A percentile compares a stretch with the other conserved stretches of the same genome.
Evolutionary conservation across 352 stramenopile genomes (phyloP).

Genomic region (Sclerospora graminicola): DNA sequence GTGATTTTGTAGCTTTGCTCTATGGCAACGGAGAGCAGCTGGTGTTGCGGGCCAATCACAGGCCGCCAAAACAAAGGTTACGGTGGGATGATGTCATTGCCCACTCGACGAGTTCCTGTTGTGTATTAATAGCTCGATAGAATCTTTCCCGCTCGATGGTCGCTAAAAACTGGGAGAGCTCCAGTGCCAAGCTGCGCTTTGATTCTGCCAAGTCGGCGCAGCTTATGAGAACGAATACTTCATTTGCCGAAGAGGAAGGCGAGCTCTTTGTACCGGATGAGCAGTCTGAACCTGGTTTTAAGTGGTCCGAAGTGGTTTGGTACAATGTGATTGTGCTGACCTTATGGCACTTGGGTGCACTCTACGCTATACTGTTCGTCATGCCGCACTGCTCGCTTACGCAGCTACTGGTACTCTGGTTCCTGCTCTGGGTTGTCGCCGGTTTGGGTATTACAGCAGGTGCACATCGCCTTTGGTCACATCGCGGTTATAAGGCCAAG

Average conservation of each 20-base stretch:
- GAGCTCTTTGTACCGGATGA: constrained; percentile 27
- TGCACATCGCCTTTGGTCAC: constrained; percentile 95
- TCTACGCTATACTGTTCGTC: constrained; percentile 64
- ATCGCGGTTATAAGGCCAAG: constrained; percentile 93
- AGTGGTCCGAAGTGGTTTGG: constrained; percentile 74
- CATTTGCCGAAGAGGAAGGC: constrained; percentile 18
- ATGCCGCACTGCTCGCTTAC: constrained; percentile 31
- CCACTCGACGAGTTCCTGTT: constrained; percentile 14
- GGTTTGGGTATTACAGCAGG: constrained; percentile 96
- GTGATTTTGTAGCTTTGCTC: no score
- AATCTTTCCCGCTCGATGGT: constrained; percentile 3
- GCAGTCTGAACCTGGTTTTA: constrained; percentile 25
- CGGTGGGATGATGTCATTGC: constrained; percentile 8
- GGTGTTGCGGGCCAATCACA: constrained; percentile 4
- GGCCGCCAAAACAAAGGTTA: not conserved
- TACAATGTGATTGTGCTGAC: constrained; percentile 69
- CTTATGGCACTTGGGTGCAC: constrained; percentile 57
- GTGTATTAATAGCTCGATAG: constrained; percentile 6
- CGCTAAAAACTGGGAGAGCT: constrained; percentile 1
- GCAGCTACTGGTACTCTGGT: constrained; percentile 55
- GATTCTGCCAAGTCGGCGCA: constrained; percentile 1
- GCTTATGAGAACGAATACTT: constrained; percentile 1
- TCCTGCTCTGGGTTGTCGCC: constrained; percentile 54
- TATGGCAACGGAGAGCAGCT: no score
- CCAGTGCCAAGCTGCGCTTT: not conserved